Conservation (phyloP, 768 basidiomycete genomes). For the Cystofilobasidium capitatum region DNA sequence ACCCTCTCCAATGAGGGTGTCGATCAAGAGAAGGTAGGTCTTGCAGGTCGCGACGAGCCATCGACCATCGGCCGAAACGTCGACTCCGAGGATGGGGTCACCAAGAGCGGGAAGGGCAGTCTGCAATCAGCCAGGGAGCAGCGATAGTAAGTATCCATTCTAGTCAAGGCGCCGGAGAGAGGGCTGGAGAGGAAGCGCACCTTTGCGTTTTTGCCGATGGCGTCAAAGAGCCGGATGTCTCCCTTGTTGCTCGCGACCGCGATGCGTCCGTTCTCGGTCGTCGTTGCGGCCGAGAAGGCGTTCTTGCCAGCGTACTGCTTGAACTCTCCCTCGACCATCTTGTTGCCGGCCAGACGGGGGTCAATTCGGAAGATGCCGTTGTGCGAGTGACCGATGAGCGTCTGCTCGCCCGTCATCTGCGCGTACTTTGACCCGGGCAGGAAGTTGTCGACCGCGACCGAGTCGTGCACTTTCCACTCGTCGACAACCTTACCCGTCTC, state of each 20-base stretch:
- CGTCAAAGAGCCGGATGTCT: constrained; percentile 87
- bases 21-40: constrained; percentile 85
- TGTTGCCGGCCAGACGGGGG: constrained; percentile 81
- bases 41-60: constrained; percentile 93
- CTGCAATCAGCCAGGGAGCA: constrained; percentile 30
- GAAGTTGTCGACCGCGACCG: constrained; percentile 75
- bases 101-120: constrained; percentile 90
- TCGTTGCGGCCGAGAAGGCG: constrained; percentile 83
- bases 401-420: constrained; percentile 82
- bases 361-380: constrained; percentile 97
- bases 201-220: constrained; percentile 96
- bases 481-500: constrained; percentile 90
- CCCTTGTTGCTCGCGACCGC: constrained; percentile 95
- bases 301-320: constrained; percentile 95
- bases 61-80: constrained; percentile 85
- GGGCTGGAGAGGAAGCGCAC: constrained; percentile 26
- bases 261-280: constrained; percentile 73
- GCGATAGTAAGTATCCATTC: too few species aligned
- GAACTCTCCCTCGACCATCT: constrained; percentile 86
- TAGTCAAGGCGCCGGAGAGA: neutral
- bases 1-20: constrained; percentile 87
- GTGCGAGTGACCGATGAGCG: constrained; percentile 73
- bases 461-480: constrained; percentile 95
- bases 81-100: constrained; percentile 87
- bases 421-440: constrained; percentile 91